Evolutionary conservation across 768 basidiomycete genomes (phyloP), one percentile per base, ranked within the genome.

Genomic region (Goffeauzyma gilvescens): DNA sequence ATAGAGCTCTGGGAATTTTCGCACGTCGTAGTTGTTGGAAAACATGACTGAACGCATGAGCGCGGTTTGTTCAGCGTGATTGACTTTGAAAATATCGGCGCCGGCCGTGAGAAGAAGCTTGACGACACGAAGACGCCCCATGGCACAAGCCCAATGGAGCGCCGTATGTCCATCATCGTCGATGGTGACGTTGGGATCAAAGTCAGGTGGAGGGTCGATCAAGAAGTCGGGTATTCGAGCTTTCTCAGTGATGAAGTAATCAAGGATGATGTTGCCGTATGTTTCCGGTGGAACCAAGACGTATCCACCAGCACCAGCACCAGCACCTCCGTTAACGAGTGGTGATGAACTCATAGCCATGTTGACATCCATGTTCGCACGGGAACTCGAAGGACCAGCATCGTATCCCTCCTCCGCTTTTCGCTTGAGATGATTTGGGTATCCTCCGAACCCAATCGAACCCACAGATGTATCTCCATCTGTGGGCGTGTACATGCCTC

Each of bases 11-110:
- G 87, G 85, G 55, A 98, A 98, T 64, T 98, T 98, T 52, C 93
- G 82, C 35, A 96, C 81, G 63, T 98, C 93, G 60, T 98, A 98
- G 62, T 96, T 98, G 65, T 98, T 98, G 38, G 85, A 84, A 63
- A 96, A 98, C 90, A 96, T 96, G 54, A 98, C 93, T 55, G 79
- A 80, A 13, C 93, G 83, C 93, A 98, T 98, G 32, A 98, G 68
- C 1, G 90, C 81, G 12, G 93, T 96, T 64, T 96, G 93, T 3
- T 93, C 93, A 9, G 85, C 75, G 57, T 81, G 83, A 68, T 96
- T 98, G 50, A 89, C 86, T 52, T 81, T 79, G 71, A 90, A 98
- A 50, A 93, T 85, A 60, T 95, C 87, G 12, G 90, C 90, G 15
- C 89, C 87, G 3, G 89, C 82, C 0, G 84, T 80, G 31, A 98